These are phyloP conservation scores for Chlamydomonas sp. DNA, from an alignment of 139 green algal species.

Conservation along the genomic window DNA sequence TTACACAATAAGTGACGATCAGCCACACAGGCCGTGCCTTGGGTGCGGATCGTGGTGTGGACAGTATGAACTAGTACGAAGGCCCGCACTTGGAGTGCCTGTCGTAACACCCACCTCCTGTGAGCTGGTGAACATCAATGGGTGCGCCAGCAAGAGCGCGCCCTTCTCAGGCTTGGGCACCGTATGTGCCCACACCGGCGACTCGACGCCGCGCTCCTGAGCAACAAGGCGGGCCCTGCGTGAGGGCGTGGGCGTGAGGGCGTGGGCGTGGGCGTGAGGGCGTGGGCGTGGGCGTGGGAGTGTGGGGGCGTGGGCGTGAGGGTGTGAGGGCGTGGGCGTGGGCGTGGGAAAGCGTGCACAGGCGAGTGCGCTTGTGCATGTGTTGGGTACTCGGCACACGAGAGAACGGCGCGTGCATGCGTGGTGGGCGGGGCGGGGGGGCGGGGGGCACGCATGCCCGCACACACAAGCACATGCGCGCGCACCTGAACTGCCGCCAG, in stretches of 20 bases:
- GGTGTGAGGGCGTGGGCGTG: too few relatives aligned
- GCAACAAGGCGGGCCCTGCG: constrained; percentile 7
- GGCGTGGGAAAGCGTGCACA: too few relatives aligned
- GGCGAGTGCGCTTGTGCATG: too few relatives aligned
- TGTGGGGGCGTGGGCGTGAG: too few relatives aligned
- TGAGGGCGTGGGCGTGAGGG: not conserved
- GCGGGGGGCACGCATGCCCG: not conserved
- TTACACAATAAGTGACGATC: too few relatives aligned
- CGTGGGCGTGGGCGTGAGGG: too few relatives aligned
- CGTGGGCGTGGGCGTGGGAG: too few relatives aligned
- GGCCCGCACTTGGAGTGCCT: not conserved
- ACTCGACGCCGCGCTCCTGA: not conserved
- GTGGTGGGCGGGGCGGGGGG: too few relatives aligned
- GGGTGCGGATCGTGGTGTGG: not conserved
- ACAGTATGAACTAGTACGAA: not conserved
- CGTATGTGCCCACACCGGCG: constrained; percentile 64
- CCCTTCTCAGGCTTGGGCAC: constrained; percentile 63
- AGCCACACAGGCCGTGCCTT: too few relatives aligned
- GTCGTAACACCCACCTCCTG: constrained; percentile 11
- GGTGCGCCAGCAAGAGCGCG: constrained; percentile 71
- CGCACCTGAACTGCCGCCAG: constrained; percentile 9
- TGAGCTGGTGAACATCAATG: constrained; percentile 46
- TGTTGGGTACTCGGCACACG: not conserved
- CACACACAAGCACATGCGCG: not conserved
- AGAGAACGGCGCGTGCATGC: too few relatives aligned